phyloP scores from a whole-genome alignment of 202 grass and related monocot species.

The Cymbopogon flexuosus region DNA sequence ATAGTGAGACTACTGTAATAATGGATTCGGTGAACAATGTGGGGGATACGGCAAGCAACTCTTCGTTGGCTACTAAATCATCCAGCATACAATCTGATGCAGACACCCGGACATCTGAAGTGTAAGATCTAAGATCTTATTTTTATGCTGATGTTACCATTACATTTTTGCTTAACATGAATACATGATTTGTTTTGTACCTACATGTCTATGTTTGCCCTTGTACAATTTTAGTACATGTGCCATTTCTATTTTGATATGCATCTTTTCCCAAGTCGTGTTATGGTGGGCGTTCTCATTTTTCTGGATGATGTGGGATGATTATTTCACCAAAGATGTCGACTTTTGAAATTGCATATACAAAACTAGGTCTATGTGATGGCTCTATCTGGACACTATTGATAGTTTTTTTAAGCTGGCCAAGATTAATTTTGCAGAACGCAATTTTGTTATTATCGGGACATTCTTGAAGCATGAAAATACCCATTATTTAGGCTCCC shows the following conservation, averaged over 20 bases:
- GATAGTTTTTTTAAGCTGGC: not conserved
- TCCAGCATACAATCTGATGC: constrained; percentile 59
- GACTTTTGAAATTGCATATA: not conserved
- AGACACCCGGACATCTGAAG: constrained; percentile 43
- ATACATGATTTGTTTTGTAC: constrained; percentile 6
- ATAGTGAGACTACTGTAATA: constrained; percentile 25
- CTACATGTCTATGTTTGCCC: not conserved
- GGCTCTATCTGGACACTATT: not conserved
- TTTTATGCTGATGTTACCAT: constrained; percentile 23
- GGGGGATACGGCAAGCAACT: constrained; percentile 43
- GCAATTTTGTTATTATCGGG: not conserved
- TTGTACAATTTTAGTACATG: not conserved
- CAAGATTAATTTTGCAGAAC: not conserved
- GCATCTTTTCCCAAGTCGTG: constrained; percentile 16
- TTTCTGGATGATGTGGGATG: not conserved
- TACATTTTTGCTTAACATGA: constrained; percentile 14
- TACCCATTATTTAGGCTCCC: not conserved
- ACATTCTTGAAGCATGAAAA: not conserved
- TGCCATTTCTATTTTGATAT: constrained; percentile 7
- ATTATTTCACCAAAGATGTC: not conserved
- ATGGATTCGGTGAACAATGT: constrained; percentile 38
- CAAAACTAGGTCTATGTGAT: constrained; percentile 3
- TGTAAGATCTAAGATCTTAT: constrained; percentile 48
- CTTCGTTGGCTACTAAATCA: constrained; percentile 52
- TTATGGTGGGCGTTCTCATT: constrained; percentile 3